A percentile compares a stretch with the other conserved stretches of the same genome.
These are phyloP conservation scores for Aspergillus haitiensis DNA, from an alignment of 495 filamentous ascomycete species.

Conservation along the genomic window DNA sequence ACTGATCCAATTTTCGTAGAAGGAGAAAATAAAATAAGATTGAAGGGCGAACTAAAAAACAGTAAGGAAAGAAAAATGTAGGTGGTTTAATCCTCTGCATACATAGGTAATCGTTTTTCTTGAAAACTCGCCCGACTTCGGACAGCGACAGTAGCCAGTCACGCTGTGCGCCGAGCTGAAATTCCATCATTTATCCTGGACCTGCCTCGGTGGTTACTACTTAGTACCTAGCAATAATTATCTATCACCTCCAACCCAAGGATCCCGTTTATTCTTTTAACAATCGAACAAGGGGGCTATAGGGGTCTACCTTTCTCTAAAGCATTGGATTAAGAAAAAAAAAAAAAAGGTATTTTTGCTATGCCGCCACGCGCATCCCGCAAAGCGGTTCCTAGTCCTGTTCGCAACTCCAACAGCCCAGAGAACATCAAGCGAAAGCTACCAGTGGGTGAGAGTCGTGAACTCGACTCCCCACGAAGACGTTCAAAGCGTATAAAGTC, in stretches of 20 bases:
- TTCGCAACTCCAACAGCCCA: conserved; percentile 1
- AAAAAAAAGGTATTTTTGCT: background rate
- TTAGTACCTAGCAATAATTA: background rate
- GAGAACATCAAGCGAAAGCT: conserved; percentile 25
- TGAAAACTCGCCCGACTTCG: background rate
- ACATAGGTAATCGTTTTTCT: too few relatives aligned
- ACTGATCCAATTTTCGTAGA: too few relatives aligned
- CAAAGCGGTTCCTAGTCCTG: conserved; percentile 19
- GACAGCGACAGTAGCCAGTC: conserved; percentile 1
- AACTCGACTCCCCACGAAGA: conserved; percentile 33
- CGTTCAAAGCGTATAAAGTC: conserved; percentile 44
- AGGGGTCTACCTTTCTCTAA: background rate
- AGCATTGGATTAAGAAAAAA: too few relatives aligned
- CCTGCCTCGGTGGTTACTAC: too few relatives aligned
- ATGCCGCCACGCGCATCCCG: conserved; percentile 28
- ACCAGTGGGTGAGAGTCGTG: conserved; percentile 25
- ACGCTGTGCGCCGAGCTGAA: background rate
- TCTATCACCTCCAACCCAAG: background rate
- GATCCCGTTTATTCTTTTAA: too few relatives aligned
- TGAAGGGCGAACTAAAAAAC: background rate
- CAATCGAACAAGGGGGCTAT: too few relatives aligned
- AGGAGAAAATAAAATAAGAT: too few relatives aligned
- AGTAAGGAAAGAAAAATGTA: background rate
- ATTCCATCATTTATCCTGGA: too few relatives aligned
- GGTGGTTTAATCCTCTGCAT: background rate